Conservation (phyloP, 345 rosid species). For the Salix caprea region DNA sequence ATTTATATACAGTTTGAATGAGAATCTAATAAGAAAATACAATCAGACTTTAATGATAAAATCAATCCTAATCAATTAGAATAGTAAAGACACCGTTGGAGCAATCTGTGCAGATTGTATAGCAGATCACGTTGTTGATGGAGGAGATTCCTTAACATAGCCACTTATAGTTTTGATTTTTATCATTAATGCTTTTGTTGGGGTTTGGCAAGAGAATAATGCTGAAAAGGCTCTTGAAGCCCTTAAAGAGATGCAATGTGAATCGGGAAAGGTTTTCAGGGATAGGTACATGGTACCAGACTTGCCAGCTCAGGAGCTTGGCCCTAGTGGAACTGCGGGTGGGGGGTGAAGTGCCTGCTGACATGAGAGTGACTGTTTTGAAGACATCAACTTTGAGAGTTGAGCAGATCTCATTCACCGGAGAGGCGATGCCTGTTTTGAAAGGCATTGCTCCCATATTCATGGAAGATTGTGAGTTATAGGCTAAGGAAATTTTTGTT, state of each 20-base stretch:
- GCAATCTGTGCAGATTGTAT: too few species aligned
- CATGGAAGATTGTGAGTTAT: conserved; percentile 66
- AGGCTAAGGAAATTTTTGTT: conserved; percentile 84
- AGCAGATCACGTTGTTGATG: too few species aligned
- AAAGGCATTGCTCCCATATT: conserved; percentile 52
- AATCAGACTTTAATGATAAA: too few species aligned
- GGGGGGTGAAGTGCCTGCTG: conserved; percentile 92
- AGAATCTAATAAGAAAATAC: too few species aligned
- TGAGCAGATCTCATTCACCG: conserved; percentile 89
- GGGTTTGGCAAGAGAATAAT: conserved; percentile 94
- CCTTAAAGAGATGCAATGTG: conserved; percentile 87
- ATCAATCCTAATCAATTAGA: too few species aligned
- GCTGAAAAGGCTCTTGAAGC: conserved; percentile 95
- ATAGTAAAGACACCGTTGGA: too few species aligned
- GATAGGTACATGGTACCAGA: conserved; percentile 58
- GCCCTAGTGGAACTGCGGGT: conserved; percentile 81
- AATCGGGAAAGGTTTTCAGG: conserved; percentile 68
- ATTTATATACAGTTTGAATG: too few species aligned
- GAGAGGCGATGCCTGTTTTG: conserved; percentile 90
- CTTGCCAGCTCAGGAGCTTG: conserved; percentile 83
- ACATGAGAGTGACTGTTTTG: conserved; percentile 64
- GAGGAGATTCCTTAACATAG: background rate
- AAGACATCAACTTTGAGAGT: conserved; percentile 76
- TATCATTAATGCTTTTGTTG: conserved; percentile 73
- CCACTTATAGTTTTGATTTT: conserved; percentile 78